Conservation (phyloP, 345 rosid species). For the Eucalyptus polyanthemos region DNA sequence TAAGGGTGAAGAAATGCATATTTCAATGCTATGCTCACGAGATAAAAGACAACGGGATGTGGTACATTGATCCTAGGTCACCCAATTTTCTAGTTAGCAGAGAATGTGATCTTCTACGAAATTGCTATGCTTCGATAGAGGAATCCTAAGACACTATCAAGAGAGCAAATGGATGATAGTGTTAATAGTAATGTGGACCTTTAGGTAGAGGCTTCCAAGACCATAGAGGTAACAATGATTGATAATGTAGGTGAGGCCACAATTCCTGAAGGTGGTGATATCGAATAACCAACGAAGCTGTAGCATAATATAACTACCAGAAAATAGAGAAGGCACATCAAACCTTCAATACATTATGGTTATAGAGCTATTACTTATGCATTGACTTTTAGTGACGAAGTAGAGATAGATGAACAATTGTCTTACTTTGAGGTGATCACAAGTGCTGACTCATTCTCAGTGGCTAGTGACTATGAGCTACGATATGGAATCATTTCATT, state of each 20-base stretch:
- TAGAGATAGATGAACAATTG: neutral
- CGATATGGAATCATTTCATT: neutral
- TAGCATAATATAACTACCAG: neutral
- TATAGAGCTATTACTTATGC: neutral
- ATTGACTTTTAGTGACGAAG: neutral
- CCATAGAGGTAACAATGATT: neutral
- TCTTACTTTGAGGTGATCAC: neutral
- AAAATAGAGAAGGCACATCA: neutral
- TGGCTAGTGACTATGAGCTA: neutral
- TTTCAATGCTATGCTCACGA: neutral
- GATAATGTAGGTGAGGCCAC: neutral
- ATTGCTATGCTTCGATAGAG: neutral
- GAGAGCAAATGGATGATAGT: neutral
- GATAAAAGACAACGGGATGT: no score
- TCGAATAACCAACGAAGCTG: accelerated
- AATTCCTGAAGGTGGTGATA: neutral
- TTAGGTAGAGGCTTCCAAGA: neutral
- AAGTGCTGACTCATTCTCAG: neutral
- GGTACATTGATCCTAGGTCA: neutral
- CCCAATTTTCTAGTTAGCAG: neutral
- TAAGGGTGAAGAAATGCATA: neutral
- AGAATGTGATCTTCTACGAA: neutral
- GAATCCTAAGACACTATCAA: neutral
- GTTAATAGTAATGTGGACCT: neutral
- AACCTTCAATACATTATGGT: neutral